A percentile compares a stretch with the other conserved stretches of the same genome.
phyloP scores from a whole-genome alignment of 148 eudicot genomes.

The Vaccinium vitisidaea region DNA sequence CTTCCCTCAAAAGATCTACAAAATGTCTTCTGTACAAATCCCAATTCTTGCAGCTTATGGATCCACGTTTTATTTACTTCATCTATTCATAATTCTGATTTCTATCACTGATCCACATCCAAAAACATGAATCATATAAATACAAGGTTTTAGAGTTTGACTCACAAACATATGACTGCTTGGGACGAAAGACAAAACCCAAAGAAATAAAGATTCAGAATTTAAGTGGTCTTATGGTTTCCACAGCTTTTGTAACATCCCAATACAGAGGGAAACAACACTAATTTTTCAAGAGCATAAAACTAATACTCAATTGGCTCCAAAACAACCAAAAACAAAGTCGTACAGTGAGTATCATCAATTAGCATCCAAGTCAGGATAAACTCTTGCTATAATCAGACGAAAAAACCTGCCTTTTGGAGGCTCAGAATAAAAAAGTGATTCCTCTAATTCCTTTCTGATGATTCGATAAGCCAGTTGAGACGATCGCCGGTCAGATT shows the following conservation, averaged over 20 bases:
- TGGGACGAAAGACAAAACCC: not conserved
- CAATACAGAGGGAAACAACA: not conserved
- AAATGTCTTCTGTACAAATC: slow-evolving; percentile 6
- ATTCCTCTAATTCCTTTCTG: not conserved
- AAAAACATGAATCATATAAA: not conserved
- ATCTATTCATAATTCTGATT: not conserved
- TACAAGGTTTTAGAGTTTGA: not conserved
- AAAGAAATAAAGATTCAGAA: not conserved
- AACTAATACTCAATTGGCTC: not conserved
- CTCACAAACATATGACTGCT: not conserved
- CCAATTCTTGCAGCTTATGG: not conserved
- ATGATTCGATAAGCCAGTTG: not conserved
- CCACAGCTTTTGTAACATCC: not conserved
- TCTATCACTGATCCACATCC: not conserved
- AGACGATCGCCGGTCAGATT: slow-evolving; percentile 10
- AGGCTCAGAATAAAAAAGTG: not conserved
- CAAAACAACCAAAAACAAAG: not conserved
- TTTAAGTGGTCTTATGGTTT: not conserved
- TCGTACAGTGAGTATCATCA: not conserved
- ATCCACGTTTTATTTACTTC: not conserved
- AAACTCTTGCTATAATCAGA: not conserved
- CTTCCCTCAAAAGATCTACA: not conserved
- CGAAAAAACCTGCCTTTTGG: not conserved
- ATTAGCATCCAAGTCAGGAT: not conserved
- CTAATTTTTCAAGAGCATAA: not conserved